Evolutionary conservation across 2,329 filamentous ascomycete species (phyloP), one percentile per base, ranked within the genome.

Genomic region (Nemania sp.): DNA sequence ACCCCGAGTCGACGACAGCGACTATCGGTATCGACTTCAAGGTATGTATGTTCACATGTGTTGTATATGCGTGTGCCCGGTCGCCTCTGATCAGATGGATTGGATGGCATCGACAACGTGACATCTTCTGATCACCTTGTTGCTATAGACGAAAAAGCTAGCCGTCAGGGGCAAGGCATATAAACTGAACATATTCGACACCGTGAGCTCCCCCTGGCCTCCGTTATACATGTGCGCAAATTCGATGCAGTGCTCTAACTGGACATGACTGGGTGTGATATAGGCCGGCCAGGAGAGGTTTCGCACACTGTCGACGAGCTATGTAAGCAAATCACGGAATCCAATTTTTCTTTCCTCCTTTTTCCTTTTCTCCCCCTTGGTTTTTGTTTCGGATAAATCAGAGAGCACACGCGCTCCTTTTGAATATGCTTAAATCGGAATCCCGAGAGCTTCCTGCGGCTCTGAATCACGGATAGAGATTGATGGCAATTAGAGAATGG

Each of bases 11-110:
- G 37, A 79, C 81, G 3, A 79, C 81, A 6, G 81, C 83, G 5
- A 85, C 83, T 2, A 84, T 85, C 64, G 83, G 82, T 32, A 82
- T 85, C 61, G 83, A 85, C 67, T 84, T 82, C 72, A 82, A 83
- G 73, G 81, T 83, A 66, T 35, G 59, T 59, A 20, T 35, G 34
- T 35, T 7, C 35, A 39, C 12, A 29, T 29, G 25, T 29, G 7
- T 29, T 29, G 7, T 29, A 29, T 29, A 29, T 29, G 25, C 25
- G 25, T 29, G 25, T 7, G 25, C 7, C 25, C 7, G 25, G 25
- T 7, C 25, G 25, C 25, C 25, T 29, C 25, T 29, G 25, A 35
- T 6, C 7, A 4, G 15, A n/a, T 43, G 15, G 17, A 46, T 29
- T 29, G 7, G 4, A 29, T 29, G 25, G 7, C 25, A n/a, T 7